Conservation (phyloP, 177 flowering plant genomes). For the Telopea speciosissima region DNA sequence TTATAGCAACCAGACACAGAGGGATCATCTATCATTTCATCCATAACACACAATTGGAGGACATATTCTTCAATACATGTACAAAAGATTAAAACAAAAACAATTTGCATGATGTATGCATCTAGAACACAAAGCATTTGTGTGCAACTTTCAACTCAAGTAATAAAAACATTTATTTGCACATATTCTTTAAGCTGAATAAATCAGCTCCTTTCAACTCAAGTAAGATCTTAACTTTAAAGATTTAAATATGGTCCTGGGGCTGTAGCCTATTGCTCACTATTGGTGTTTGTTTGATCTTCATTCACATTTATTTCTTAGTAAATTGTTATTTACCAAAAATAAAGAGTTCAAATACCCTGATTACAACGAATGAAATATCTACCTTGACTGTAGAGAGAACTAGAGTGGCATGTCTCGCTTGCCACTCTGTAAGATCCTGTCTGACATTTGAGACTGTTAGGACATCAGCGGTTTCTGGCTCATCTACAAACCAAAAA, state of each 20-base stretch:
- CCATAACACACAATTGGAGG: not conserved
- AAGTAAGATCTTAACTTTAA: not conserved
- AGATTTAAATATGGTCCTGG: too few relatives aligned
- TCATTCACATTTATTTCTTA: too few relatives aligned
- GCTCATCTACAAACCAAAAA: slow-evolving; percentile 53
- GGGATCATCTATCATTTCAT: not conserved
- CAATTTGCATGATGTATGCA: not conserved
- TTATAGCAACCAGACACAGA: not conserved
- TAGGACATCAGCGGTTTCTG: slow-evolving; percentile 52
- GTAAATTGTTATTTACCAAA: too few relatives aligned
- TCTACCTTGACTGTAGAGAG: slow-evolving; percentile 74
- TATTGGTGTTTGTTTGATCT: too few relatives aligned
- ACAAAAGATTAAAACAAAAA: too few relatives aligned
- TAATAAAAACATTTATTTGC: not conserved
- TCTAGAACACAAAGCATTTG: not conserved
- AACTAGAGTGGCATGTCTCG: slow-evolving; percentile 75
- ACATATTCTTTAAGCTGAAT: not conserved
- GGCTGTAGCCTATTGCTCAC: too few relatives aligned
- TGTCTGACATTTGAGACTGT: slow-evolving; percentile 76
- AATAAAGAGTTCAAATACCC: not conserved
- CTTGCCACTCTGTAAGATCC: slow-evolving; percentile 94
- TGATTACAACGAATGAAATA: not conserved
- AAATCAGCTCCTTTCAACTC: not conserved
- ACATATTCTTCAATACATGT: not conserved
- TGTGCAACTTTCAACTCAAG: too few relatives aligned